Conservation (phyloP, 2,329 filamentous ascomycete genomes). For the Diaporthe batatas region DNA sequence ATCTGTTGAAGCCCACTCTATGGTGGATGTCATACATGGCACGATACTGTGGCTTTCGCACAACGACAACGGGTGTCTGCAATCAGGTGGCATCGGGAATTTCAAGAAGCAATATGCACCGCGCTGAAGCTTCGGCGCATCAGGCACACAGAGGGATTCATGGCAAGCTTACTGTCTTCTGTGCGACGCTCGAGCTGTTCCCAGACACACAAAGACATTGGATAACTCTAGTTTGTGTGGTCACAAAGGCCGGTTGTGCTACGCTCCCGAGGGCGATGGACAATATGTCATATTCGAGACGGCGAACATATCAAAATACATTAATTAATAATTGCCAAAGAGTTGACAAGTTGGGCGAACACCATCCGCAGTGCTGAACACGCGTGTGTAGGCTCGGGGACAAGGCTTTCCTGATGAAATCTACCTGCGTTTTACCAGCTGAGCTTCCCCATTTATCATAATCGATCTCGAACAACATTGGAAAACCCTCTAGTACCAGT, state of each 20-base stretch:
- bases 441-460: not conserved
- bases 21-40: not conserved
- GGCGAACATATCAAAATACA: not conserved
- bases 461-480: not conserved
- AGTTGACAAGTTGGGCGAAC: no score
- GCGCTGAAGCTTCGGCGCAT: conserved; percentile 57
- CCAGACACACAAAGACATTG: not conserved
- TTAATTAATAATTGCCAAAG: not conserved
- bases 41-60: not conserved
- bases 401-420: not conserved
- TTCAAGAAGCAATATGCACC: conserved; percentile 52
- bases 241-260: not conserved
- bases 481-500: not conserved
- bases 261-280: not conserved
- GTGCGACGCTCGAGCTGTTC: not conserved
- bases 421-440: not conserved
- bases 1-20: not conserved
- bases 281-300: not conserved
- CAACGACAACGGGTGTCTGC: not conserved
- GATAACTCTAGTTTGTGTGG: not conserved
- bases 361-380: no score
- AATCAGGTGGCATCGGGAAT: not conserved
- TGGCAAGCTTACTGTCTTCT: not conserved
- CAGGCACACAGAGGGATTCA: not conserved
- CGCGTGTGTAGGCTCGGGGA: not conserved